Conservation (phyloP, 371 early-diverging fungal genomes). For the Actinomucor elegans region DNA sequence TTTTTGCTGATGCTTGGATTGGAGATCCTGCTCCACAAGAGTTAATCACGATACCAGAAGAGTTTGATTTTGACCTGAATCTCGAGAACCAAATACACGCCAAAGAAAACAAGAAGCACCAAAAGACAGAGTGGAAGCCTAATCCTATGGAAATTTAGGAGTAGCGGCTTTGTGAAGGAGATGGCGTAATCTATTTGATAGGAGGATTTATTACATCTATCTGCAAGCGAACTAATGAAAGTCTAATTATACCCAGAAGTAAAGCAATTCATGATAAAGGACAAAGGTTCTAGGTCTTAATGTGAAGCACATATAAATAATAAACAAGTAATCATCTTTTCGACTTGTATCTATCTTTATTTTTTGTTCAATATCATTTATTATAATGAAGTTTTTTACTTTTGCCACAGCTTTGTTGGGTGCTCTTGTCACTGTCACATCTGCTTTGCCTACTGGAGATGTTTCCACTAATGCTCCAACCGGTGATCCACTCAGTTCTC, state of each 20-base stretch:
- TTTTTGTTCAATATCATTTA: too few relatives aligned
- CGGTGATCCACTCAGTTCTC: neutral
- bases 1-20: conserved; percentile 1
- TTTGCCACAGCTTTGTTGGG: neutral
- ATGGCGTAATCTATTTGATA: too few relatives aligned
- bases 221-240: too few relatives aligned
- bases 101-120: neutral
- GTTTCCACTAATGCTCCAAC: too few relatives aligned
- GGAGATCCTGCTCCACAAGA: neutral
- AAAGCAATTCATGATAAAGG: too few relatives aligned
- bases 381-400: conserved; percentile 1
- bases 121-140: conserved; percentile 7
- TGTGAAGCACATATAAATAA: too few relatives aligned
- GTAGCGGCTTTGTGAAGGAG: too few relatives aligned
- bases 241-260: too few relatives aligned
- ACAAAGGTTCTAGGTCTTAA: too few relatives aligned
- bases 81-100: neutral
- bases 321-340: too few relatives aligned
- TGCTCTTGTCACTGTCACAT: neutral
- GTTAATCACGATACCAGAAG: neutral
- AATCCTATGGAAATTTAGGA: conserved; percentile 3
- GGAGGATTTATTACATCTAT: too few relatives aligned
- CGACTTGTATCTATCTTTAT: too few relatives aligned
- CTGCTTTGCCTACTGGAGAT: neutral
- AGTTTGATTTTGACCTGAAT: neutral